These are phyloP conservation scores for Hypoxylon crocopeplum DNA, from an alignment of 495 filamentous ascomycete species.

Conservation along the genomic window DNA sequence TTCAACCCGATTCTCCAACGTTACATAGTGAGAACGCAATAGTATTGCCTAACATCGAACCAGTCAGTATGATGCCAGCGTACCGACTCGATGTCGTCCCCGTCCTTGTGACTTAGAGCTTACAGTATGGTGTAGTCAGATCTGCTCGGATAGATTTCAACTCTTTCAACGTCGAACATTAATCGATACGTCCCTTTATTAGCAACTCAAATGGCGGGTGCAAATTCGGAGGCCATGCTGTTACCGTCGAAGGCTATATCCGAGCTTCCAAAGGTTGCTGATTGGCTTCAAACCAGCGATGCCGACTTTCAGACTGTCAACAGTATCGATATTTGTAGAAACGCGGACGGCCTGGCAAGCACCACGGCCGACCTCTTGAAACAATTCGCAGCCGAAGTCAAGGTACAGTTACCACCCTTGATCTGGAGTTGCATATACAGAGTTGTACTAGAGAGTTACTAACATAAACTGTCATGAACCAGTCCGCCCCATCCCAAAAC, in stretches of 20 bases:
- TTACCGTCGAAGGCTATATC: not conserved
- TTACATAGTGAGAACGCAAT: too few species aligned
- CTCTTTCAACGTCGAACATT: too few species aligned
- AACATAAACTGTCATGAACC: not conserved
- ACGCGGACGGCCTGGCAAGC: not conserved
- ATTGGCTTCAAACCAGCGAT: constrained; percentile 1
- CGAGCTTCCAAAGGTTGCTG: not conserved
- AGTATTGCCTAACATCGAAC: too few species aligned
- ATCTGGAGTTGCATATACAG: not conserved
- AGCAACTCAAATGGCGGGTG: constrained; percentile 10
- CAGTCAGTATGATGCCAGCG: too few species aligned
- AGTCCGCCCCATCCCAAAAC: not conserved
- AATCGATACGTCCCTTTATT: too few species aligned
- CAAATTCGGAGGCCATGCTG: not conserved
- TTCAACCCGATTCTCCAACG: too few species aligned
- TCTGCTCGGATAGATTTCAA: too few species aligned
- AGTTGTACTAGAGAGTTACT: not conserved
- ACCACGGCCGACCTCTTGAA: not conserved
- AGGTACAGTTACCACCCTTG: not conserved
- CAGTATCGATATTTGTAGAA: constrained; percentile 7
- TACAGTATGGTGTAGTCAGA: too few species aligned
- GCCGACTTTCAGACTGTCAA: constrained; percentile 8
- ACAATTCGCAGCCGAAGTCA: constrained; percentile 4
- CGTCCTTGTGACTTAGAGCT: too few species aligned
- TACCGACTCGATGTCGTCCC: too few species aligned